Percentiles rank a stretch among this genome's conserved stretches.
phyloP scores from a whole-genome alignment of 2,329 filamentous ascomycete species.

The Apiospora pterosperma region DNA sequence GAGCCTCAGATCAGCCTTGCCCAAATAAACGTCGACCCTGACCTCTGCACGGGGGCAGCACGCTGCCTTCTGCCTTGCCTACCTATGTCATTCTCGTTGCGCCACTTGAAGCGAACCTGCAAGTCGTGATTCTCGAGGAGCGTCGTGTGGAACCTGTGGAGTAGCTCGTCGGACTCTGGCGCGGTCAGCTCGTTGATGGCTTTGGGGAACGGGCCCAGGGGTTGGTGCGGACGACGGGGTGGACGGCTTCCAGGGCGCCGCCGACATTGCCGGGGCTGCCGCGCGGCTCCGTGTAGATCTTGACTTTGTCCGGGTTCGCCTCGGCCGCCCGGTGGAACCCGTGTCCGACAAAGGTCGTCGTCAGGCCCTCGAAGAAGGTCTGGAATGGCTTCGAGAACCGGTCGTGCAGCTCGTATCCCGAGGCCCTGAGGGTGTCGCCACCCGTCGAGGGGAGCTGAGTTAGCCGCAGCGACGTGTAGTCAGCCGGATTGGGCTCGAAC shows the following conservation, averaged over 20 bases:
- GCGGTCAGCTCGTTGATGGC: constrained; percentile 40
- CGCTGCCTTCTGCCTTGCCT: constrained; percentile 6
- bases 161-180: constrained; percentile 38
- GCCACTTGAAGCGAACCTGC: constrained; percentile 45
- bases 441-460: constrained; percentile 53
- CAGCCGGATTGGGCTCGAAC: constrained; percentile 56
- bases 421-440: constrained; percentile 59
- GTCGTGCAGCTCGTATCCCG: constrained; percentile 59
- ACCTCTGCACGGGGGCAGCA: background rate
- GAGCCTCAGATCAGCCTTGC: background rate
- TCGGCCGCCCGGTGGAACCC: constrained; percentile 34
- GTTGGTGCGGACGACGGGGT: constrained; percentile 58
- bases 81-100: constrained; percentile 39
- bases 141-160: constrained; percentile 37
- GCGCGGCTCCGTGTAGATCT: constrained; percentile 30
- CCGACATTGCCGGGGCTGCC: constrained; percentile 45
- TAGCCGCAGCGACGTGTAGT: constrained; percentile 59
- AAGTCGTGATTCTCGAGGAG: constrained; percentile 46
- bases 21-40: background rate
- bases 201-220: constrained; percentile 40
- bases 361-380: constrained; percentile 49
- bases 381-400: constrained; percentile 48
- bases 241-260: constrained; percentile 40
- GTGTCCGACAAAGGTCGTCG: constrained; percentile 40
- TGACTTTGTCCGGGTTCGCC: constrained; percentile 9